Evolutionary conservation across 1,284 basidiomycete species (phyloP).

Genomic region (Leccinum solheimii): DNA sequence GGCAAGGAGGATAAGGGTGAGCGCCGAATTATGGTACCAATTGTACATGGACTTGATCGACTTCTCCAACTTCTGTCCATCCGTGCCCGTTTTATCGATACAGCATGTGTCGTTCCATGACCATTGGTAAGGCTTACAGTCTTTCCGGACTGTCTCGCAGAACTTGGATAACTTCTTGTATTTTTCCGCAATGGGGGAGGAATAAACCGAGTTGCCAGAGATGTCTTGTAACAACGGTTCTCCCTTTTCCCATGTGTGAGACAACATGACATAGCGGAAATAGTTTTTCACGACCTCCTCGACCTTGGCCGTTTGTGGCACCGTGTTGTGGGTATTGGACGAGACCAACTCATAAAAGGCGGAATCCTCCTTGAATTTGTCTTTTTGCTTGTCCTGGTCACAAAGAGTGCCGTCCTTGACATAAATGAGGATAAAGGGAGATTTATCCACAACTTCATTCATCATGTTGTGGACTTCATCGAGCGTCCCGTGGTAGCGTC

Average conservation of each 20-base stretch:
- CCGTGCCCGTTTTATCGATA: constrained; percentile 7
- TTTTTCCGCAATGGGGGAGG: neutral
- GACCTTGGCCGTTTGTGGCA: neutral
- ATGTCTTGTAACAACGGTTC: constrained; percentile 16
- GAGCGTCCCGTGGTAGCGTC: neutral
- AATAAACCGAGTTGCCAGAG: constrained; percentile 4
- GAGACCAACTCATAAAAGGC: constrained; percentile 12
- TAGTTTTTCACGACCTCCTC: constrained; percentile 9
- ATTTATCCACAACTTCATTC: neutral
- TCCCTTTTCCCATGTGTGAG: constrained; percentile 19
- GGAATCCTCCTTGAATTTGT: constrained; percentile 2
- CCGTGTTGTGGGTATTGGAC: neutral
- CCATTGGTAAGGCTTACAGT: constrained; percentile 5
- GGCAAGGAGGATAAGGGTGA: constrained; percentile 19
- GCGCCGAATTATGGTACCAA: constrained; percentile 20
- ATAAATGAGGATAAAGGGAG: constrained; percentile 17
- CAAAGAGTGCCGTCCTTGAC: constrained; percentile 9
- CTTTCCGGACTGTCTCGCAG: constrained; percentile 2
- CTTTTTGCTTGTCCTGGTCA: neutral
- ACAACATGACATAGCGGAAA: constrained; percentile 25
- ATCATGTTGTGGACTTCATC: neutral
- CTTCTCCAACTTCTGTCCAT: neutral
- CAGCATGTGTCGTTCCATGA: constrained; percentile 19
- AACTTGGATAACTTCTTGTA: constrained; percentile 15
- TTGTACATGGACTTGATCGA: constrained; percentile 23